Base-by-base conservation (phyloP, 2,329 filamentous ascomycete species). In the Trichoderma sp. region DNA sequence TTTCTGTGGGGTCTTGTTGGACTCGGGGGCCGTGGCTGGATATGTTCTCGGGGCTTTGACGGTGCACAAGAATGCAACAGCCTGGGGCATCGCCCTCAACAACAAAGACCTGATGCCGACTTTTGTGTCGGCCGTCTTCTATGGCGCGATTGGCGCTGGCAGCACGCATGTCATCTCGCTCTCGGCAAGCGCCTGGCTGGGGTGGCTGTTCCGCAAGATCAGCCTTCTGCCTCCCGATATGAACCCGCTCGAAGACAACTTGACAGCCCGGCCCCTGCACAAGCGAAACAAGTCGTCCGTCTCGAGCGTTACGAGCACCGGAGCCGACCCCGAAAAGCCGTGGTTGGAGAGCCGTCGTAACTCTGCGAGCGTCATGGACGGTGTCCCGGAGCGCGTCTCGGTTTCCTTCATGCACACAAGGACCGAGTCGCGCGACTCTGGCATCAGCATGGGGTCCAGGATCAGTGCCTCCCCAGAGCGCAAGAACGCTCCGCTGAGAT, bases 241-340 rank as follows among this genome's bases (percentile, higher is more conserved):
- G 90, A 98, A 98, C 74, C 94, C 94, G 1, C 82, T 98, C 15
- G 93, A 97, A 74, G 87, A 91, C 69, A 89, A 94, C 72, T 80
- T 96, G 65, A 97, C 93, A 1, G 88, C 91, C 12, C 86, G 89
- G 26, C 80, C 78, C 65, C 72, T 72, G 56, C 92, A 96, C 78
- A 93, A 93, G 81, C 87, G 90, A 73, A 93, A 91, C 75, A 86
- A 85, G 75, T 84, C 83, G 1, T 86, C 84, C 1, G 72, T 85
- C 30, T 78, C 80, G 17, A 57, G 39, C 4, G 85, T 81, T 2
- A 73, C 74, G 7, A 78, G 77, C 68, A 83, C 78, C 10, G 70
- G 69, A 50, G 70, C 75, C 3, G 80, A 81, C 21, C 17, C 54
- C 10, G 85, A 90, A 67, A 90, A 90, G 75, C 86, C 89, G 63